Conservation (phyloP, 1,139 yeast species). For the Protomyces inouyei region DNA sequence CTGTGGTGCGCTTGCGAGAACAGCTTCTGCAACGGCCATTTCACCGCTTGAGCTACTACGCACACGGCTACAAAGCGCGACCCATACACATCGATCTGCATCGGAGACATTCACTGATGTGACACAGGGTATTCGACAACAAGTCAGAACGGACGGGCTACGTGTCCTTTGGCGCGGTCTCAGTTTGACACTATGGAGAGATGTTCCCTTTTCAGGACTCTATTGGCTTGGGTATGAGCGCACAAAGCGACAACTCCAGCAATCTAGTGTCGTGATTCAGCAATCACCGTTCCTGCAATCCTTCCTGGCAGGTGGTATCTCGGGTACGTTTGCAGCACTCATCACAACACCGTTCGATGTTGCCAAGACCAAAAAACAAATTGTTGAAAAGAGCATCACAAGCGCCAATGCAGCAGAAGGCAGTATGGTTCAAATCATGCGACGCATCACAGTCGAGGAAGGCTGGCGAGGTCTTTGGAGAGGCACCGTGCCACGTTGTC, state of each 20-base stretch:
- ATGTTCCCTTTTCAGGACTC: slow-evolving; percentile 92
- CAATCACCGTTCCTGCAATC: slow-evolving; percentile 63
- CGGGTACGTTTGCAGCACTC: slow-evolving; percentile 82
- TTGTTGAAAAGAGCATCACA: slow-evolving; percentile 41
- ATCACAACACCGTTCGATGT: slow-evolving; percentile 94
- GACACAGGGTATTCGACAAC: slow-evolving; percentile 51
- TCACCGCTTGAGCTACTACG: slow-evolving; percentile 85
- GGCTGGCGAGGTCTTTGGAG: slow-evolving; percentile 75
- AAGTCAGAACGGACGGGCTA: slow-evolving; percentile 56
- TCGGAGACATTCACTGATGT: slow-evolving; percentile 25
- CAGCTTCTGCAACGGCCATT: slow-evolving; percentile 74
- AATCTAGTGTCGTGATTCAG: slow-evolving; percentile 40
- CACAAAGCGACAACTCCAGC: slow-evolving; percentile 20
- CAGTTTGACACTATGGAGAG: slow-evolving; percentile 87
- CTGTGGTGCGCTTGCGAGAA: slow-evolving; percentile 83
- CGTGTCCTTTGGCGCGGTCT: slow-evolving; percentile 74
- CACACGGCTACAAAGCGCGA: slow-evolving; percentile 75
- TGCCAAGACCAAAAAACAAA: slow-evolving; percentile 90
- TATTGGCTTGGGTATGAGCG: slow-evolving; percentile 85
- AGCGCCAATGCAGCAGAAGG: slow-evolving; percentile 20
- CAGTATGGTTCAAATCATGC: slow-evolving; percentile 61
- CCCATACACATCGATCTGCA: slow-evolving; percentile 20
- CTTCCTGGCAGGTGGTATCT: slow-evolving; percentile 74
- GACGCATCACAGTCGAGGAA: slow-evolving; percentile 59
- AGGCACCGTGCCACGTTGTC: slow-evolving; percentile 77